phyloP scores from a whole-genome alignment of 805 yeast species.

The Cyberlindnera amylophila region DNA sequence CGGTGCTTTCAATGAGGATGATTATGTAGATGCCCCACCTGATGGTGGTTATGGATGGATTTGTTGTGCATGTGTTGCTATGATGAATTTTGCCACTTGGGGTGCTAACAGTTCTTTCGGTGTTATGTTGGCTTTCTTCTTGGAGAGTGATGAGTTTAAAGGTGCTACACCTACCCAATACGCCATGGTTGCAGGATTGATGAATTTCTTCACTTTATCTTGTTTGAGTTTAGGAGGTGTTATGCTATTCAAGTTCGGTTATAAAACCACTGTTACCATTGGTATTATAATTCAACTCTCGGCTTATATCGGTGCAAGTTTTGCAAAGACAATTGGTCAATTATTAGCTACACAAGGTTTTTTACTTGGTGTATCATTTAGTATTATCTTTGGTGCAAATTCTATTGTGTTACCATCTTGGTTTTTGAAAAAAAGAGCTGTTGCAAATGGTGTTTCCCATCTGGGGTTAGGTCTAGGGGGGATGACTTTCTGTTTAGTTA shows the following conservation, averaged over 20 bases:
- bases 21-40: slow-evolving; percentile 37
- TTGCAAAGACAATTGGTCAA: slow-evolving; percentile 46
- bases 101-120: slow-evolving; percentile 48
- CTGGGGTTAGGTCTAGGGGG: slow-evolving; percentile 56
- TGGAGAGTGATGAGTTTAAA: slow-evolving; percentile 37
- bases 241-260: slow-evolving; percentile 41
- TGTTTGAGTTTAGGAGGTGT: slow-evolving; percentile 47
- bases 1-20: slow-evolving; percentile 27
- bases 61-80: slow-evolving; percentile 33
- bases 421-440: slow-evolving; percentile 46
- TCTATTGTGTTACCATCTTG: slow-evolving; percentile 49
- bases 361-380: slow-evolving; percentile 47
- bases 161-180: slow-evolving; percentile 49
- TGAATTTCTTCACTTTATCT: slow-evolving; percentile 47
- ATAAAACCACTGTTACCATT: slow-evolving; percentile 33
- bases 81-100: slow-evolving; percentile 29
- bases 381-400: slow-evolving; percentile 48
- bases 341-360: slow-evolving; percentile 51
- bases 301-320: slow-evolving; percentile 51
- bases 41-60: slow-evolving; percentile 52
- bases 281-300: slow-evolving; percentile 42
- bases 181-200: slow-evolving; percentile 54
- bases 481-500: slow-evolving; percentile 38
- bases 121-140: slow-evolving; percentile 47
- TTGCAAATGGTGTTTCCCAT: slow-evolving; percentile 47